These are phyloP conservation scores for Boeremia lycopersici DNA, from an alignment of 2,329 filamentous ascomycete genomes.

Conservation along the genomic window DNA sequence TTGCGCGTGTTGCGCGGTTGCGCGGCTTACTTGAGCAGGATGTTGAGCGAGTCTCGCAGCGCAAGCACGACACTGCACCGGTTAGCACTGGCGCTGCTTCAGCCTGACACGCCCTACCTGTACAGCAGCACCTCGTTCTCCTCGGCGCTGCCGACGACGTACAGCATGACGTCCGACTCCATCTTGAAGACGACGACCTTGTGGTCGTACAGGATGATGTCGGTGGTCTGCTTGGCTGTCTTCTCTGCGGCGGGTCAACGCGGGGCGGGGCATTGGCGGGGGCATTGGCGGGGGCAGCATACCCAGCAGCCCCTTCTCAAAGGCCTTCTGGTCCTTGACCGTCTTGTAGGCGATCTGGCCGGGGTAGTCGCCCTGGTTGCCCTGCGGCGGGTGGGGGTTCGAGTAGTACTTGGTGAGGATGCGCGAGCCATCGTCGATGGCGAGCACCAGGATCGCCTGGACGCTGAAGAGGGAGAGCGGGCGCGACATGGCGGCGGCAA, in stretches of 20 bases:
- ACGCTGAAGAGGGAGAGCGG: conserved; percentile 62
- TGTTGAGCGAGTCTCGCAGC: conserved; percentile 86
- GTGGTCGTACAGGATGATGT: conserved; percentile 98
- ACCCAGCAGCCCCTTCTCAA: conserved; percentile 87
- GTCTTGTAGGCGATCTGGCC: conserved; percentile 82
- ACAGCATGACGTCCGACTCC: conserved; percentile 96
- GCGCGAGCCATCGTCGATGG: conserved; percentile 85
- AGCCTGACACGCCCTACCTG: conserved; percentile 51
- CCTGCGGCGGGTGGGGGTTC: conserved; percentile 70
- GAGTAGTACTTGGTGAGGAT: conserved; percentile 95
- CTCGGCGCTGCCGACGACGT: conserved; percentile 84
- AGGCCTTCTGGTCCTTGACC: conserved; percentile 91
- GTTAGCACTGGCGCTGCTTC: conserved; percentile 14
- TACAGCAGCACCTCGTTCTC: conserved; percentile 98
- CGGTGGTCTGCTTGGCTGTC: conserved; percentile 91
- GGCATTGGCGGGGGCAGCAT: too few species aligned
- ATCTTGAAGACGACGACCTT: conserved; percentile 96
- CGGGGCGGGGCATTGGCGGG: too few species aligned
- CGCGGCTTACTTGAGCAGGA: conserved; percentile 86
- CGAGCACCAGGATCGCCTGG: conserved; percentile 57
- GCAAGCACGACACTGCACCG: conserved; percentile 77
- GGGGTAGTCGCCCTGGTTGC: conserved; percentile 63
- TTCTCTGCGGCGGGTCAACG: conserved; percentile 65
- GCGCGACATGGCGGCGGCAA: conserved; percentile 57
- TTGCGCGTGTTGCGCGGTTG: too few species aligned